Evolutionary conservation across 1,139 yeast genomes (phyloP), one percentile per base, ranked within the genome.

Genomic region (Candida tropicalis): DNA sequence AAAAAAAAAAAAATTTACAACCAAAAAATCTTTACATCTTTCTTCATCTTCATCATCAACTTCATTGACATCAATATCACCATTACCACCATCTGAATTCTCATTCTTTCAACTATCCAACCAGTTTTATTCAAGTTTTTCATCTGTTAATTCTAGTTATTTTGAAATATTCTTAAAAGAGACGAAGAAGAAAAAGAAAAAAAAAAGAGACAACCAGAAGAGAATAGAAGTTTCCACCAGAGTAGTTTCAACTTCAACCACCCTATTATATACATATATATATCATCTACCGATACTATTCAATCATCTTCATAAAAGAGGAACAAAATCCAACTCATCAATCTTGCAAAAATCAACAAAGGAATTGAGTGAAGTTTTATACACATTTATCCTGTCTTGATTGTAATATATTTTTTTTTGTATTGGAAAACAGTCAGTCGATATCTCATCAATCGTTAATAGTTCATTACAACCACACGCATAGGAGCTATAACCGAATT

Each of bases 141-240:
- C 35, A 31, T 20, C 23, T 20, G 6, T 20, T 6, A 20, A 20
- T 6, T 20, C 8, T 20, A 5, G 4, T 18, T 13, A 16, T n/a
- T 18, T 29, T 29, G 34, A 29, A 29, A 17, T 29, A 29, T 29
- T 29, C 34, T 29, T 29, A 17, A 29, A 16, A 15, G 20, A 31
- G 35, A 20, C 23, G 16, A 31, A 31, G 6, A 8, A 11, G 4
- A 12, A 25, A 6, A 25, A 10, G 28, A 25, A n/a, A 10, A 25
- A 25, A 9, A 9, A 25, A 25, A 4, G 8, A 20, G 23, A 20
- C 23, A 20, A 4, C 23, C 23, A 20, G 23, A 20, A 20, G 6
- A 20, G 2, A 20, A 20, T 6, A 12, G 9, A 27, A n/a, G n/a
- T n/a, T n/a, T n/a, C n/a, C 12, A 12, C 29, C 2, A 27, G 10